These are phyloP conservation scores for Lactarius psammicola DNA, from an alignment of 768 basidiomycete genomes.

Conservation along the genomic window DNA sequence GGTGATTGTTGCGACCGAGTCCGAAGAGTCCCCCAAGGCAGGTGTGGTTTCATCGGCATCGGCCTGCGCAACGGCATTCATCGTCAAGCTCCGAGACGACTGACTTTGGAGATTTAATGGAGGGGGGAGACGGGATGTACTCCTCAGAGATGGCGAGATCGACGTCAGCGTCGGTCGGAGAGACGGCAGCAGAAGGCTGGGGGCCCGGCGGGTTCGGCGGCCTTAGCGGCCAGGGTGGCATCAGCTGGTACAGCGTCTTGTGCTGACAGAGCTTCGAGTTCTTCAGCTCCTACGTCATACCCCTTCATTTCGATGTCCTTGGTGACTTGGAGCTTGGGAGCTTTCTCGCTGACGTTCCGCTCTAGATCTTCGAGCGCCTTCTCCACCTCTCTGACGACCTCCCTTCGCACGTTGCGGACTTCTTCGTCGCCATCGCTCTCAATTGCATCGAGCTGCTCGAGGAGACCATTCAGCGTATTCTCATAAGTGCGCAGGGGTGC, in stretches of 20 bases:
- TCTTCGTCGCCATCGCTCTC: constrained; percentile 58
- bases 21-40: neutral
- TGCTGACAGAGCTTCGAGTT: neutral
- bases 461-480: constrained; percentile 57
- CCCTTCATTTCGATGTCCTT: neutral
- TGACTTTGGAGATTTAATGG: neutral
- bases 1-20: constrained; percentile 7
- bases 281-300: neutral
- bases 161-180: neutral
- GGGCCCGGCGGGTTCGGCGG: neutral
- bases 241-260: neutral
- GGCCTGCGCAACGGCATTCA: no score
- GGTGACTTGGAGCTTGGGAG: neutral
- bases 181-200: neutral
- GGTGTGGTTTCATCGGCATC: neutral
- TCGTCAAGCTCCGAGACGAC: neutral
- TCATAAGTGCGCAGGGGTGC: constrained; percentile 58
- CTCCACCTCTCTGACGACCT: constrained; percentile 59
- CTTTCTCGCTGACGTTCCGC: constrained; percentile 4
- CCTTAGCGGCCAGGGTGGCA: neutral
- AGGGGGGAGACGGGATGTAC: neutral
- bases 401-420: constrained; percentile 52
- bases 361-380: constrained; percentile 56
- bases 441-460: constrained; percentile 64
- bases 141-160: constrained; percentile 7